Base-by-base conservation (phyloP, 768 basidiomycete species). In the Mycena venus region DNA sequence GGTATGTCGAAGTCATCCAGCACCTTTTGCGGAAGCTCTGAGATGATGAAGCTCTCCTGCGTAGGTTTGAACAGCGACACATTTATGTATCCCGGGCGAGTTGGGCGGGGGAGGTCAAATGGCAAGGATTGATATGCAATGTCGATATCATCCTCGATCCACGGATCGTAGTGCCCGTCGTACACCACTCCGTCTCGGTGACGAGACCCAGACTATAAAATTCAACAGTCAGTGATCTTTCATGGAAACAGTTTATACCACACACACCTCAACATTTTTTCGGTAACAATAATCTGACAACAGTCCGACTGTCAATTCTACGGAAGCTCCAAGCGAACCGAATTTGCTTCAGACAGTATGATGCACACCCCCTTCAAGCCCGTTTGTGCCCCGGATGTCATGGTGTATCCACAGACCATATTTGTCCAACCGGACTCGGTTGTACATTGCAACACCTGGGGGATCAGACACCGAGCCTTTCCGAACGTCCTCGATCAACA, bases 111-210 rank as follows among this genome's bases (percentile, higher is more conserved):
- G 2, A 31, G 17, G 8, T 51, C 36, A 29, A 70, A 70, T 25
- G 68, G 59, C 2, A 70, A 34, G 2, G 68, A 70, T 21, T 61
- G 44, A 25, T 49, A 70, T 2, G 32, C 36, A n/a, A 62, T 38
- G 29, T 61, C 68, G 19, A 70, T 70, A 21, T 60, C 44, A 38
- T 68, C 67, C 32, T 68, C 55, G n/a, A 68, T 58, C 67, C 67
- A 68, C 0, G 67, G 67, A 40, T 69, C 58, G 19, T 60, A 69
- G 29, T 69, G 68, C 5, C 68, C 68, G 12, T 69, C 32, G 44
- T 47, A 69, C n/a, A 17, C 68, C 2, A 69, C 42, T 14, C 68
- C 68, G 0, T 60, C 58, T 27, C n/a, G 21, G 19, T 69, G 68
- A 2, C 17, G 68, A 21, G 68, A 69, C 3, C 68, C 68, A 2